Base-by-base conservation (phyloP, 225 moss, liverwort and hornwort species). In the Sphagnum tenellum region DNA sequence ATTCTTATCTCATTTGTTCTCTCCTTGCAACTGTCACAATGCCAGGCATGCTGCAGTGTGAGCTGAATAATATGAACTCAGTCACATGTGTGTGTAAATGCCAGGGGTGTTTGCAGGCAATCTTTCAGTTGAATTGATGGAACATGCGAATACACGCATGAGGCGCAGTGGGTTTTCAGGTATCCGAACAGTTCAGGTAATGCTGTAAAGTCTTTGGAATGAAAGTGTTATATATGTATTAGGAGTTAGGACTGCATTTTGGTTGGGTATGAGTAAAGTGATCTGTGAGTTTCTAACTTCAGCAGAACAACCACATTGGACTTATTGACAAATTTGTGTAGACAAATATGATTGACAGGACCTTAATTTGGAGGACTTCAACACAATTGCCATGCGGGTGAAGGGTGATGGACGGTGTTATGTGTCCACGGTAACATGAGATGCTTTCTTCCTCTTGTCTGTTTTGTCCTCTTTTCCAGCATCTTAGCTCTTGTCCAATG, bases 371-470 rank as follows among this genome's bases (percentile, higher is more conserved):
- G 92, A 96, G 68, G 81, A 89, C 1, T 96, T 85, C 61, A 83
- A 92, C 11, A 72, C 83, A 47, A 67, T 96, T 48, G 88, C 81
- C 4, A 88, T 89, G 49, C 88, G 88, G 45, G 72, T 96, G 5
- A 92, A 85, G 66, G 92, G 96, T 10, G 96, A 96, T 75, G 96
- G 92, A 0, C 85, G 96, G 52, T 89, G 86, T 52, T 92, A 92
- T 12, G 76, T 96, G 49, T 87, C 92, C 3, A 92, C 73, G 67
- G 82, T 83, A 83, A 29, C 29, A 29, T 29, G 1, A 29, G 29
- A 29, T 29, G 29, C 29, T 29, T 29, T 29, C 29, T 29, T 29
- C 29, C 29, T 29, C 29, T 29, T 29, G 29, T 29, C 29, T 29
- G 29, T 29, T 29, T 29, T 29, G 29, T 29, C 29, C 29, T 29